phyloP scores from a whole-genome alignment of 2,329 filamentous ascomycete genomes.

The Fusarium sp. region DNA sequence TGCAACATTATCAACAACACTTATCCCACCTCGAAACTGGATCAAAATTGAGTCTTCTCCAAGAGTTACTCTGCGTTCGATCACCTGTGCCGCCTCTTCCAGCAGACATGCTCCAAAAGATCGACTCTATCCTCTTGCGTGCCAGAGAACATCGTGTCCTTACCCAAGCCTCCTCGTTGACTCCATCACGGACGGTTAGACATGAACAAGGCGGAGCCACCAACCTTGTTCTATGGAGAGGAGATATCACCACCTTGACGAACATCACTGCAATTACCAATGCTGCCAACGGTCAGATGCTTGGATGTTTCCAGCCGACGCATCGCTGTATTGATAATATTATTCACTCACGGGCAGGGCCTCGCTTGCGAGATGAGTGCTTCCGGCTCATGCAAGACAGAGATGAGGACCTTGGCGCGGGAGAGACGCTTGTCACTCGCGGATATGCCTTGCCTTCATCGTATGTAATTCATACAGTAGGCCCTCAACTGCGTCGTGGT shows the following conservation, averaged over 20 bases:
- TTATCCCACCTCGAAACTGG: conserved; percentile 31
- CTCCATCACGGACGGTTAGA: not conserved
- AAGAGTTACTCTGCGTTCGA: conserved; percentile 31
- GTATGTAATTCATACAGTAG: conserved; percentile 36
- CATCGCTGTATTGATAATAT: conserved; percentile 44
- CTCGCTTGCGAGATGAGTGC: conserved; percentile 34
- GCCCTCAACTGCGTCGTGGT: conserved; percentile 21
- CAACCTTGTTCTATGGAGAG: conserved; percentile 29
- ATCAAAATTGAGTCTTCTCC: conserved; percentile 21
- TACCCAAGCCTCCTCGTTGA: conserved; percentile 1
- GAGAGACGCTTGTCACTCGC: conserved; percentile 22
- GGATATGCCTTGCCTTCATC: conserved; percentile 23
- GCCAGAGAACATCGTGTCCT: conserved; percentile 17
- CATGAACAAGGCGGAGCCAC: not conserved
- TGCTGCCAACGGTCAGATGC: conserved; percentile 34
- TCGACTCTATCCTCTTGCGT: conserved; percentile 24
- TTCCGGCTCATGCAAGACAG: conserved; percentile 19
- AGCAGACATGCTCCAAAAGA: conserved; percentile 6
- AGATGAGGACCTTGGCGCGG: conserved; percentile 9
- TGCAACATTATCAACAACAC: conserved; percentile 28
- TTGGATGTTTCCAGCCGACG: conserved; percentile 41
- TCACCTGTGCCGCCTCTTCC: conserved; percentile 19
- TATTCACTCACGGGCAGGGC: conserved; percentile 38
- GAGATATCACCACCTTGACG: conserved; percentile 37
- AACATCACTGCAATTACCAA: conserved; percentile 38